A percentile compares a stretch with the other conserved stretches of the same genome.
These are phyloP conservation scores for Aspergillus japonicus DNA, from an alignment of 2,329 filamentous ascomycete genomes.

Conservation along the genomic window DNA sequence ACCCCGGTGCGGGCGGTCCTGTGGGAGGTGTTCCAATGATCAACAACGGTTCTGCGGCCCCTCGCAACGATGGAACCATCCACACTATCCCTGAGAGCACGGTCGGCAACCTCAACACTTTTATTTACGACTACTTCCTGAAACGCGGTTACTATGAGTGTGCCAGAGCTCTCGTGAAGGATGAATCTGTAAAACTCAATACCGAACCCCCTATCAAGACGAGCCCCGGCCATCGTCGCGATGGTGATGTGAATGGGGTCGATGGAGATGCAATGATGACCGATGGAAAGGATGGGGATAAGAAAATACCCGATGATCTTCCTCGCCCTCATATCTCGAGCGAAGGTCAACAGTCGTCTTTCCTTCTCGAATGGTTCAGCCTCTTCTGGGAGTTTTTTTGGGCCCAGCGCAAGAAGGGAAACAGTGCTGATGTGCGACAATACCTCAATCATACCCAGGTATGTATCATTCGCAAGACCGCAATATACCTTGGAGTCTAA, in stretches of 20 bases:
- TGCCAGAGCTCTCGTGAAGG: slow-evolving; percentile 70
- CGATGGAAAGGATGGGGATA: slow-evolving; percentile 76
- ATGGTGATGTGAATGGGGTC: slow-evolving; percentile 69
- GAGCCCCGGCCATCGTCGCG: slow-evolving; percentile 65
- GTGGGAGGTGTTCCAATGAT: slow-evolving; percentile 59
- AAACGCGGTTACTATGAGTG: slow-evolving; percentile 81
- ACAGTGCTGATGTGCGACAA: slow-evolving; percentile 64
- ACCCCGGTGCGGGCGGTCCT: slow-evolving; percentile 54
- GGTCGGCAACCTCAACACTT: slow-evolving; percentile 57
- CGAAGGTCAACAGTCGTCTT: slow-evolving; percentile 66
- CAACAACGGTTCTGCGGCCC: slow-evolving; percentile 50
- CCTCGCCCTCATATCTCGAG: slow-evolving; percentile 63
- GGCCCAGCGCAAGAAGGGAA: slow-evolving; percentile 71
- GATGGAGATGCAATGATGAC: slow-evolving; percentile 76
- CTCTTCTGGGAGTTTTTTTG: slow-evolving; percentile 96
- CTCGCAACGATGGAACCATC: slow-evolving; percentile 44
- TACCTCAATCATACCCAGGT: slow-evolving; percentile 85
- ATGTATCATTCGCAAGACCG: slow-evolving; percentile 12
- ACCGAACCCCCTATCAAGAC: slow-evolving; percentile 58
- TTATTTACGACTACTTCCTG: slow-evolving; percentile 74
- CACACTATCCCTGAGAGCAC: slow-evolving; percentile 36
- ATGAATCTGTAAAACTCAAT: slow-evolving; percentile 61
- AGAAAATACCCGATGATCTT: slow-evolving; percentile 77
- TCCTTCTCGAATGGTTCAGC: slow-evolving; percentile 96
- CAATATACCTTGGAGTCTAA: slow-evolving; percentile 17